Base-by-base conservation (phyloP, 2,329 filamentous ascomycete species). In the Alternaria novae-zelandiae region DNA sequence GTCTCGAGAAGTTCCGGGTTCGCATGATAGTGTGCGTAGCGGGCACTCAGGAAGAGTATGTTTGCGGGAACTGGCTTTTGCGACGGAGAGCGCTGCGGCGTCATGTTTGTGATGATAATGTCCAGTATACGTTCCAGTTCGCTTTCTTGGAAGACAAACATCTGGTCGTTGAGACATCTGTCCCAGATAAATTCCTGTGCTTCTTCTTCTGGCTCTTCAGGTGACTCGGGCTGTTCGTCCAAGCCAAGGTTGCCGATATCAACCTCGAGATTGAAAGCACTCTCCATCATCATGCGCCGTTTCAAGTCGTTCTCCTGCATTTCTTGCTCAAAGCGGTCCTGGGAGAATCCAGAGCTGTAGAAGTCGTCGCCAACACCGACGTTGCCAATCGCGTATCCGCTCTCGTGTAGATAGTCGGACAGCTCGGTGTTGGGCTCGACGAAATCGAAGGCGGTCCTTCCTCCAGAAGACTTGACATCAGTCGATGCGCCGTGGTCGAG, bases 241-340 rank as follows among this genome's bases (percentile, higher is more conserved):
- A 99, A 90, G 28, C 96, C 96, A 60, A 99, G 88, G 73, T 97
- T 99, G 12, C 95, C 96, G 59, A 99, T 82, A 74, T 99, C 96
- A 45, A 99, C 96, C 80, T 99, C 96, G 36, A 99, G 85, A 78
- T 99, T 97, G 69, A 96, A 91, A 6, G 96, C 95, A 76, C 96
- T 99, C 79, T 99, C 96, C 88, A 96, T 96, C 95, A 98, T 97
- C 94, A 99, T 97, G 30, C 96, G 89, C 67, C 95, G 88, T 77
- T 95, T 93, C 87, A 97, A 89, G 80, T 98, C 96, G 71, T 93
- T 97, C 79, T 99, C 96, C 4, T 94, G 94, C 87, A 98, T 90
- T 78, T 99, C 96, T 77, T 98, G 95, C 80, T 99, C 96, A 67
- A 99, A 98, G 20, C 90, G 89, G 77, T 97, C 94, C 78, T 98